Percentiles rank a stretch among this genome's conserved stretches.
phyloP scores from a whole-genome alignment of 2,329 filamentous ascomycete genomes.

The Helotiales sp. region DNA sequence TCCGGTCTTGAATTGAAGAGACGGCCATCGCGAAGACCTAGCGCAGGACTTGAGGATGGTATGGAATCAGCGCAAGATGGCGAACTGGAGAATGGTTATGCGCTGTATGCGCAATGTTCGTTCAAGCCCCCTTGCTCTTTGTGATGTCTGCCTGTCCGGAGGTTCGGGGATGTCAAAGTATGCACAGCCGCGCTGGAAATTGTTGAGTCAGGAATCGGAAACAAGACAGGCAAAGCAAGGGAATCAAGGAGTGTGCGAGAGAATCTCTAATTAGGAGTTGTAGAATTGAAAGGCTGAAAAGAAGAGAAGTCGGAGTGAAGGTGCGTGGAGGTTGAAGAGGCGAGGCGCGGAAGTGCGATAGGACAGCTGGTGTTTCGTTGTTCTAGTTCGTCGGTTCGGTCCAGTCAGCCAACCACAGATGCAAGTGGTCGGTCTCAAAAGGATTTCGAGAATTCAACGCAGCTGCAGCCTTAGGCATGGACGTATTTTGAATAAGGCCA shows the following conservation, averaged over 20 bases:
- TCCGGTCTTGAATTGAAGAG: constrained; percentile 92
- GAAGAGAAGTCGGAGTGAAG: constrained; percentile 7
- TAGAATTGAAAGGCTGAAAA: not conserved
- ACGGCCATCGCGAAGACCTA: constrained; percentile 58
- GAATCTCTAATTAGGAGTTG: constrained; percentile 30
- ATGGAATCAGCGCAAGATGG: not conserved
- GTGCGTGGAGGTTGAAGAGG: not conserved
- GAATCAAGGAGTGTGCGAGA: constrained; percentile 34
- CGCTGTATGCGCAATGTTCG: constrained; percentile 2
- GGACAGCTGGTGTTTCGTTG: constrained; percentile 30
- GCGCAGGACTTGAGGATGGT: not conserved
- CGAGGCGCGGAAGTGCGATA: constrained; percentile 5
- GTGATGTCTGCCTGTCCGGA: constrained; percentile 14
- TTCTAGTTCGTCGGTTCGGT: not conserved
- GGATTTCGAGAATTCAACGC: not conserved
- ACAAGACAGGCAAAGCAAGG: constrained; percentile 2
- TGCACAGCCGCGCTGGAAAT: constrained; percentile 11
- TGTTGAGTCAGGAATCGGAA: not conserved
- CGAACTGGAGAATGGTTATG: not conserved
- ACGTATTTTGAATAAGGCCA: constrained; percentile 5
- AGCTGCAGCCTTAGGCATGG: not conserved
- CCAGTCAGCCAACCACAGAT: not conserved
- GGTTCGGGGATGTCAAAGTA: constrained; percentile 16
- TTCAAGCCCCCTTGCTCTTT: not conserved
- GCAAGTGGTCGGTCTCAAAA: not conserved